These are phyloP conservation scores for Elsinoe arachidis DNA, from an alignment of 2,329 filamentous ascomycete genomes.

Conservation along the genomic window DNA sequence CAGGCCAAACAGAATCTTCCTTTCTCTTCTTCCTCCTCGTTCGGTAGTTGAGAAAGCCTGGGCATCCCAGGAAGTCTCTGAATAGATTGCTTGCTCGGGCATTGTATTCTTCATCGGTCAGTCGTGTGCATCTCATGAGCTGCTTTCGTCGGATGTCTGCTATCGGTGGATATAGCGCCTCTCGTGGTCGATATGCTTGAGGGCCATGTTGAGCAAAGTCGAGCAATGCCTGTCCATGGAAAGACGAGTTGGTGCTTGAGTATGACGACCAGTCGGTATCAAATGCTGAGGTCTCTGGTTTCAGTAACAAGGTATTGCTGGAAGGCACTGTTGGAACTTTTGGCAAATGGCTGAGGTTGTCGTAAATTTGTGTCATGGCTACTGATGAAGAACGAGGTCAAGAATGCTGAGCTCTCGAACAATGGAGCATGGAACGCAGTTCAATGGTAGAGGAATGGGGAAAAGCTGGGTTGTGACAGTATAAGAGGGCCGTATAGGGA, in stretches of 20 bases:
- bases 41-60: slow-evolving; percentile 40
- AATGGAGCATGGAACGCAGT: slow-evolving; percentile 6
- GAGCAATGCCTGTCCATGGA: background rate
- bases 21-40: slow-evolving; percentile 23
- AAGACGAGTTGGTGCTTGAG: background rate
- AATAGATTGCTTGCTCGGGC: slow-evolving; percentile 21
- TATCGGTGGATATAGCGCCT: background rate
- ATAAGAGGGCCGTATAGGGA: background rate
- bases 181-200: background rate
- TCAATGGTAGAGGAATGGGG: slow-evolving; percentile 1
- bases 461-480: background rate
- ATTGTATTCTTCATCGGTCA: slow-evolving; percentile 16
- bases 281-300: background rate
- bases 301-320: background rate
- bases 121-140: background rate
- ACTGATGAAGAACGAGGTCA: background rate
- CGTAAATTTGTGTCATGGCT: slow-evolving; percentile 5
- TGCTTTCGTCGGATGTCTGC: background rate
- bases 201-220: slow-evolving; percentile 1
- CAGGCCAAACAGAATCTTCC: slow-evolving; percentile 38
- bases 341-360: background rate
- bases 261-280: background rate
- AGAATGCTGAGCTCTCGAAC: slow-evolving; percentile 9
- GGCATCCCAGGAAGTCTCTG: slow-evolving; percentile 26
- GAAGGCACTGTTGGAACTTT: slow-evolving; percentile 7